Conservation (phyloP, 495 filamentous ascomycete species). For the Penicillium chermesinum region DNA sequence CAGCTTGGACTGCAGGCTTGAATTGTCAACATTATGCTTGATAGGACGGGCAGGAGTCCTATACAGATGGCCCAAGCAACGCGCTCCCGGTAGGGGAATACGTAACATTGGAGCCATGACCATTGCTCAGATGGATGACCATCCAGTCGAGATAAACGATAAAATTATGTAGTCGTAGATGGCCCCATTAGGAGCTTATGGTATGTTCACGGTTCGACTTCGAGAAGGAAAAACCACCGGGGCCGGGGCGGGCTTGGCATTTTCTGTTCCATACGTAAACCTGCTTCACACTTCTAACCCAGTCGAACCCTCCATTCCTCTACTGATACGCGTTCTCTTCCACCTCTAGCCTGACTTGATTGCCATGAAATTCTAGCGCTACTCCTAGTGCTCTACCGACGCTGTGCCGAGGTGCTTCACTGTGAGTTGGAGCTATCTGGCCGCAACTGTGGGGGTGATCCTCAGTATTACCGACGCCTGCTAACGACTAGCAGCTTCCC, state of each 20-base stretch:
- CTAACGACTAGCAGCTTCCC: conserved; percentile 17
- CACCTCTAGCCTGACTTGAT: background rate
- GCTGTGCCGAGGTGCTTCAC: conserved; percentile 13
- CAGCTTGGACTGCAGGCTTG: conserved; percentile 6
- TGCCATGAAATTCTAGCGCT: conserved; percentile 3
- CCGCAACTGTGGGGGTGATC: conserved; percentile 22
- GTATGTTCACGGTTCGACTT: background rate
- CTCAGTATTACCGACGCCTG: conserved; percentile 26
- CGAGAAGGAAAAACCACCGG: conserved; percentile 5
- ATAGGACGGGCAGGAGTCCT: conserved; percentile 8
- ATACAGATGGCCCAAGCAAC: conserved; percentile 21
- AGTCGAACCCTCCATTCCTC: background rate
- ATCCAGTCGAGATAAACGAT: background rate
- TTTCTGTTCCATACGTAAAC: conserved; percentile 4
- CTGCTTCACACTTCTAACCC: conserved; percentile 1
- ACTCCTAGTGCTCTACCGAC: background rate
- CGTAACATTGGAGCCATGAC: conserved; percentile 34
- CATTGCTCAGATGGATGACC: conserved; percentile 20
- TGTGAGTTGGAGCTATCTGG: conserved; percentile 13
- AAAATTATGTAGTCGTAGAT: background rate
- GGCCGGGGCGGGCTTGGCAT: conserved; percentile 4
- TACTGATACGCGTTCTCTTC: background rate
- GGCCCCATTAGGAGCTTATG: background rate
- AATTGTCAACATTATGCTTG: conserved; percentile 6
- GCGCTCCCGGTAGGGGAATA: conserved; percentile 25